A percentile compares a stretch with the other conserved stretches of the same genome.
These are phyloP conservation scores for Pulveroboletus sp. DNA, from an alignment of 768 basidiomycete genomes.

Conservation along the genomic window DNA sequence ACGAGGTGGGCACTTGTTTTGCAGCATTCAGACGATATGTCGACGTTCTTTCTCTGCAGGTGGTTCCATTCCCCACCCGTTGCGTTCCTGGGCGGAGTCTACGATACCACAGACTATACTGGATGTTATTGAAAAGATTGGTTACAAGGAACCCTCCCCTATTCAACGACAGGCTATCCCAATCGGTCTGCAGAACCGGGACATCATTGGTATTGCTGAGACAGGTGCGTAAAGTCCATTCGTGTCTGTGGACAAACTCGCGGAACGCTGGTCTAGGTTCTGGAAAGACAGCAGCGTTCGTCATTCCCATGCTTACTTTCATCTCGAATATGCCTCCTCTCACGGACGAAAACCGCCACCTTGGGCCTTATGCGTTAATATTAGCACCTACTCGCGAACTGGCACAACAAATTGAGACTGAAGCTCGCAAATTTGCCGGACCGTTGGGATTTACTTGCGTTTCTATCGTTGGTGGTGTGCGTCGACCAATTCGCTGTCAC, in stretches of 20 bases:
- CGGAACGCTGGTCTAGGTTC: conserved; percentile 57
- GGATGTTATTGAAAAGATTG: conserved; percentile 82
- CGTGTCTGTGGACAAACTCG: background rate
- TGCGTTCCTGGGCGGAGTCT: conserved; percentile 91
- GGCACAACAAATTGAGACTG: conserved; percentile 94
- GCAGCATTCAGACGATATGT: background rate
- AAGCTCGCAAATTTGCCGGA: conserved; percentile 86
- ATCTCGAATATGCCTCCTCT: conserved; percentile 83
- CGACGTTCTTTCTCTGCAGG: conserved; percentile 40
- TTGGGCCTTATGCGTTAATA: conserved; percentile 91
- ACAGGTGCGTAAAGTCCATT: conserved; percentile 57
- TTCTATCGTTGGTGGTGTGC: conserved; percentile 94
- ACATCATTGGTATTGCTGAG: conserved; percentile 98
- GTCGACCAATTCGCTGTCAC: conserved; percentile 6
- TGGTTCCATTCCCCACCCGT: conserved; percentile 88
- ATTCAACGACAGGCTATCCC: conserved; percentile 99
- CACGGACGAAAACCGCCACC: conserved; percentile 87
- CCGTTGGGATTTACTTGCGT: conserved; percentile 92
- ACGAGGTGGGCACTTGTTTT: conserved; percentile 50
- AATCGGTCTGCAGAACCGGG: conserved; percentile 94
- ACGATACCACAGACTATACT: conserved; percentile 73
- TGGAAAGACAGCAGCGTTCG: conserved; percentile 97
- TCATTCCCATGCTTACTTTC: conserved; percentile 96
- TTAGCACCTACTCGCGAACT: conserved; percentile 97
- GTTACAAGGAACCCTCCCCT: conserved; percentile 94